These are phyloP conservation scores for Pharnaceum exiguum DNA, from an alignment of 148 eudicot genomes.

Conservation along the genomic window DNA sequence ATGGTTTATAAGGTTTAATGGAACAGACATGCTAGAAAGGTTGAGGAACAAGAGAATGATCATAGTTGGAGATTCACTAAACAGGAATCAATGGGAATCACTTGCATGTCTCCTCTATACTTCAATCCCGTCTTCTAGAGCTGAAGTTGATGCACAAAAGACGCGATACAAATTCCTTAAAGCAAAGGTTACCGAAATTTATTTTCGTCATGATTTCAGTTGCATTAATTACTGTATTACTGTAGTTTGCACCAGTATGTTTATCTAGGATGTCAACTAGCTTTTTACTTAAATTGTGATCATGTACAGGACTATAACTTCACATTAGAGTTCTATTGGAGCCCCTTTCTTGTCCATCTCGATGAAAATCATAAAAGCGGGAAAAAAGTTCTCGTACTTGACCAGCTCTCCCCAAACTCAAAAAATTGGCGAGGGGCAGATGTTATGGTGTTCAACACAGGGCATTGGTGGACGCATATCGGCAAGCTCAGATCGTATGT, in stretches of 20 bases:
- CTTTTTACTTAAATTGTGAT: background rate
- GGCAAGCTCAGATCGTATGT: conserved; percentile 39
- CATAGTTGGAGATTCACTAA: conserved; percentile 46
- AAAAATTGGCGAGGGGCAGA: conserved; percentile 50
- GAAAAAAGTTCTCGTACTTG: conserved; percentile 32
- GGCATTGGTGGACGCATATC: conserved; percentile 56
- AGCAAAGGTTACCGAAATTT: conserved; percentile 21
- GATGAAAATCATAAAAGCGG: conserved; percentile 28
- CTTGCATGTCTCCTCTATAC: conserved; percentile 50
- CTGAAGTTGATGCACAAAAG: conserved; percentile 14
- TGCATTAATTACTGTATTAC: background rate
- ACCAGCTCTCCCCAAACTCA: conserved; percentile 21
- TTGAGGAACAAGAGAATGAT: conserved; percentile 44
- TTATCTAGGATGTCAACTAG: background rate
- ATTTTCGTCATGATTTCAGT: background rate
- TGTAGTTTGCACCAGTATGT: background rate
- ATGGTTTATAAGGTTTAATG: conserved; percentile 32
- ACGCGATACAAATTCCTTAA: conserved; percentile 23
- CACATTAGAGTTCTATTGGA: conserved; percentile 53
- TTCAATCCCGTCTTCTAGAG: conserved; percentile 26
- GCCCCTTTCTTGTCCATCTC: conserved; percentile 40
- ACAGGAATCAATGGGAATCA: conserved; percentile 49
- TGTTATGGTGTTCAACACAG: conserved; percentile 53
- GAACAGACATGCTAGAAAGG: conserved; percentile 30
- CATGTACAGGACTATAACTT: conserved; percentile 42